These are phyloP conservation scores for Cicer chorassanicum DNA, from an alignment of 306 rosid genomes.

Conservation along the genomic window DNA sequence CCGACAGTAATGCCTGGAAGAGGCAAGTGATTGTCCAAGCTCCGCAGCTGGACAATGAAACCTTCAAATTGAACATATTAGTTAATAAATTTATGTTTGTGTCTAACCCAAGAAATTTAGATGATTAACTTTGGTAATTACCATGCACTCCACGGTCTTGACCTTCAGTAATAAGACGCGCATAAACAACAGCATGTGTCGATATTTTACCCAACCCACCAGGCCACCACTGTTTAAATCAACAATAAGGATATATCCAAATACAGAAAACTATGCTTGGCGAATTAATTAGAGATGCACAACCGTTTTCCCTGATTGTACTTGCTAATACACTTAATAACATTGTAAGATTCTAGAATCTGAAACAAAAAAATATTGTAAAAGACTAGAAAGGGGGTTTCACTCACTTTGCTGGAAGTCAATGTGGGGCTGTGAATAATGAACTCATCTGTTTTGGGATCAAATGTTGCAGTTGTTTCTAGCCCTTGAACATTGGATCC, in stretches of 20 bases:
- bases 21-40: constrained; percentile 89
- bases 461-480: constrained; percentile 96
- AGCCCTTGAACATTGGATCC: constrained; percentile 99
- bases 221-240: constrained; percentile 94
- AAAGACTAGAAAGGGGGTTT: constrained; percentile 9
- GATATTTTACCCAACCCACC: constrained; percentile 96
- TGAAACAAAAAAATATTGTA: neutral
- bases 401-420: constrained; percentile 93
- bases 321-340: constrained; percentile 16
- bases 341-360: constrained; percentile 32
- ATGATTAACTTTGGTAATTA: constrained; percentile 46
- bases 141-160: constrained; percentile 86
- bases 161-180: constrained; percentile 81
- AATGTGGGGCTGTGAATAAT: constrained; percentile 89
- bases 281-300: neutral
- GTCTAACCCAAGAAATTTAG: constrained; percentile 21
- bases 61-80: constrained; percentile 56
- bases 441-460: constrained; percentile 82
- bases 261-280: constrained; percentile 12
- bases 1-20: constrained; percentile 90
- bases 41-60: constrained; percentile 92
- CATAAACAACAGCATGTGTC: constrained; percentile 84
- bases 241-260: constrained; percentile 41
- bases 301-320: constrained; percentile 8
- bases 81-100: constrained; percentile 29